Evolutionary conservation across 345 rosid species (phyloP).

Genomic region (Citrus reticulata): DNA sequence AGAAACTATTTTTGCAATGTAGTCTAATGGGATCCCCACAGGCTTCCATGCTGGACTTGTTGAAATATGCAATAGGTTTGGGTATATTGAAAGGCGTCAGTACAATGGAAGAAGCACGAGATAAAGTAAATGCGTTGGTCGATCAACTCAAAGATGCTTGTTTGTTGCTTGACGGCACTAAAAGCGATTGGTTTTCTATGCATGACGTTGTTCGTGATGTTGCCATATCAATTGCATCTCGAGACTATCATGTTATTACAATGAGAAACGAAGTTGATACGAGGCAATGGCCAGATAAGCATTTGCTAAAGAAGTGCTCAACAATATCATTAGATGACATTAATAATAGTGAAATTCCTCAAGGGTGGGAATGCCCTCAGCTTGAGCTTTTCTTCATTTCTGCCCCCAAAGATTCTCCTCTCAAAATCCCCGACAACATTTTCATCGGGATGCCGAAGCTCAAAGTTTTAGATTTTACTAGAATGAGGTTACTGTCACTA

Average conservation of each 20-base stretch:
- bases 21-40: conserved; percentile 3
- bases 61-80: too few relatives aligned
- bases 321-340: not conserved
- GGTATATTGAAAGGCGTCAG: too few relatives aligned
- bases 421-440: not conserved
- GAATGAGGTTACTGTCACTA: not conserved
- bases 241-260: not conserved
- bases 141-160: conserved; percentile 18
- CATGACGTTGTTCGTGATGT: too few relatives aligned
- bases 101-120: conserved; percentile 1
- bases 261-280: not conserved
- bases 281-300: not conserved
- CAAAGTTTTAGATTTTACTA: not conserved
- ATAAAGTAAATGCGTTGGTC: not conserved
- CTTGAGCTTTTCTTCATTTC: rapidly evolving
- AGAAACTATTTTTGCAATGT: not conserved
- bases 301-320: not conserved
- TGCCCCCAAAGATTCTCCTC: rapidly evolving
- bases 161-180: not conserved
- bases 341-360: not conserved
- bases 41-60: not conserved
- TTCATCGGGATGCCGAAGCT: not conserved
- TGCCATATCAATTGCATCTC: not conserved
- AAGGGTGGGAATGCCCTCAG: not conserved
- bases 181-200: too few relatives aligned